Conservation (phyloP, 139 green algal species). For the Volvox reticuliferus region DNA sequence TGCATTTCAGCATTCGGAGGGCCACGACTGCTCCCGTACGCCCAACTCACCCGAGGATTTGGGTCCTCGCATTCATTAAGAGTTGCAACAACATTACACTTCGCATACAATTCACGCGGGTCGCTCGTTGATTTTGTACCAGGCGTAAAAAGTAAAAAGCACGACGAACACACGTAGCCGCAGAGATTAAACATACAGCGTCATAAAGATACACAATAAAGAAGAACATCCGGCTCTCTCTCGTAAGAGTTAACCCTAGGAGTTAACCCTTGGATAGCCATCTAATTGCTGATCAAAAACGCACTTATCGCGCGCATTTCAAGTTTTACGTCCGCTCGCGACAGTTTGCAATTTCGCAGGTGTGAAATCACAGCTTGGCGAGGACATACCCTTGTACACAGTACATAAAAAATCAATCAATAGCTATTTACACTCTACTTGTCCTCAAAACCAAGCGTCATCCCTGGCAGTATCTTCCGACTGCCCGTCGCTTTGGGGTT, state of each 20-base stretch:
- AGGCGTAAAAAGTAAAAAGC: background rate
- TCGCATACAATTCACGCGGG: background rate
- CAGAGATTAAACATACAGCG: background rate
- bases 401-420: slow-evolving; percentile 3
- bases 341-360: background rate
- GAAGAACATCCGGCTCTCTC: too few relatives aligned
- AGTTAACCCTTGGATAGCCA: too few relatives aligned
- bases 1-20: too few relatives aligned
- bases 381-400: background rate
- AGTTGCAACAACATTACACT: background rate
- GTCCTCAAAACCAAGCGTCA: background rate
- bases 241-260: too few relatives aligned
- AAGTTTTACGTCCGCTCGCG: background rate
- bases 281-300: background rate
- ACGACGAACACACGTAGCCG: background rate
- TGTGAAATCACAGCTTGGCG: background rate
- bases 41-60: too few relatives aligned
- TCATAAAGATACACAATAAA: background rate
- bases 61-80: too few relatives aligned
- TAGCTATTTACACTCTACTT: background rate
- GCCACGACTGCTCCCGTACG: too few relatives aligned
- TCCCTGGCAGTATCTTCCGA: slow-evolving; percentile 40
- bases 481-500: background rate
- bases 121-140: background rate
- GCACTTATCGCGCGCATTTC: background rate